These are phyloP conservation scores for Leccinum obscurum DNA, from an alignment of 768 basidiomycete genomes.

Conservation along the genomic window DNA sequence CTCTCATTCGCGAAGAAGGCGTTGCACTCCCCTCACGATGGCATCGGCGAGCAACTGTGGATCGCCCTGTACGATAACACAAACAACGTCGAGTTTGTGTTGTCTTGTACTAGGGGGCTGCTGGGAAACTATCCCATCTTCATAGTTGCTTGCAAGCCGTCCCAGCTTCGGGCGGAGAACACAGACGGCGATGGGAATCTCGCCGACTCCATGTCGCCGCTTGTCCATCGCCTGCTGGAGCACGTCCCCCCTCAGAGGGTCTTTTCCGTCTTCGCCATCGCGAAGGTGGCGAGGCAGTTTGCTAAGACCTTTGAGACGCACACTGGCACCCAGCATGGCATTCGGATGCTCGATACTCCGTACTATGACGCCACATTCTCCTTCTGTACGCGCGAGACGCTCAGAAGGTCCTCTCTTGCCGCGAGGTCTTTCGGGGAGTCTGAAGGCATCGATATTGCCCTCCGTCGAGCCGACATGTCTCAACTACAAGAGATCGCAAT, in stretches of 20 bases:
- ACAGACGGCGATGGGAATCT: neutral
- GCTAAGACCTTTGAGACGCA: constrained; percentile 44
- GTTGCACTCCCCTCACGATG: neutral
- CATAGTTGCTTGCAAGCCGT: neutral
- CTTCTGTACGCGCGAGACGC: constrained; percentile 49
- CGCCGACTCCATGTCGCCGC: neutral
- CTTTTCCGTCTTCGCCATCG: constrained; percentile 31
- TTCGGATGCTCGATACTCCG: constrained; percentile 35
- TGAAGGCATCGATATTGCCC: constrained; percentile 22
- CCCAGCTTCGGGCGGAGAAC: neutral
- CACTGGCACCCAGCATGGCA: neutral
- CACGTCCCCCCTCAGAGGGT: neutral
- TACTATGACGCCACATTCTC: constrained; percentile 67
- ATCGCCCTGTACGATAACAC: constrained; percentile 28
- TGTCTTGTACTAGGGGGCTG: constrained; percentile 55
- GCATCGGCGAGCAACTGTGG: constrained; percentile 28
- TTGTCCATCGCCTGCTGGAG: neutral
- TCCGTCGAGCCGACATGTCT: constrained; percentile 34
- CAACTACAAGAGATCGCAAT: constrained; percentile 39
- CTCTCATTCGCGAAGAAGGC: constrained; percentile 40
- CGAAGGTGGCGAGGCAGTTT: constrained; percentile 48
- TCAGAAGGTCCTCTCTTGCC: constrained; percentile 21
- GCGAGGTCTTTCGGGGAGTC: neutral
- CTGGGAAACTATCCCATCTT: constrained; percentile 63
- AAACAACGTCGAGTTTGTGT: constrained; percentile 36